Base-by-base conservation (phyloP, 1,284 basidiomycete genomes). In the Abortiporus biennis region DNA sequence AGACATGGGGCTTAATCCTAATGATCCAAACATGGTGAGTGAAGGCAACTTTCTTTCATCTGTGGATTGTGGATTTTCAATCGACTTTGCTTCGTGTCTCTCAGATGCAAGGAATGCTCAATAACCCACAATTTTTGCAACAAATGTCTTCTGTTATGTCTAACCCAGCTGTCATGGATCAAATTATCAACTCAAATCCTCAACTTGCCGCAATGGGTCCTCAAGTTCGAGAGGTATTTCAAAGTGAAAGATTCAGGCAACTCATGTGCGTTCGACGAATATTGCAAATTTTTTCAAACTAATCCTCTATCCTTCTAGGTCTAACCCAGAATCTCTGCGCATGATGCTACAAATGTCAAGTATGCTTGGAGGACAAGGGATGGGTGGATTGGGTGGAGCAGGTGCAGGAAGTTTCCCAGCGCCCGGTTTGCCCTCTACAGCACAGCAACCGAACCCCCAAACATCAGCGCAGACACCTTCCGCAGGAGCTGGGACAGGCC, bases 21-120 rank as follows among this genome's bases (percentile, higher is more conserved):
- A 85, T 53, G 92, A 93, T 57, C 92, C 91, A 1, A 94, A 95
- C 59, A 88, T 93, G 77, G 87, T 90, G 49, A 53, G 76, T 35
- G 11, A 1, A 30, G 43, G 38, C 20, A 43, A 24, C 16, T 30
- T 33, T 16, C 44, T 25, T 20, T 20, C 36, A 40, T 17, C 11
- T 31, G 23, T 34, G 15, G 39, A 6, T n/a, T 25, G 5, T 39
- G 24, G 8, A 9, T 21, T 29, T 22, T 24, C 21, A 16, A 35
- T 38, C 29, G 15, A 2, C 19, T 15, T 13, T 34, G 8, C 40
- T 13, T 20, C 21, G 16, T 15, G 17, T 31, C 8, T 31, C 25
- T 9, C 54, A 92, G 88, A 69, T 93, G 65, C 82, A 89, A 57
- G 71, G 70, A 33, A 84, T 95, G 80, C 76, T 94, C 72, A 80